These are phyloP conservation scores for Aristolochia californica DNA, from an alignment of 164 flowering plant genomes.

Conservation along the genomic window DNA sequence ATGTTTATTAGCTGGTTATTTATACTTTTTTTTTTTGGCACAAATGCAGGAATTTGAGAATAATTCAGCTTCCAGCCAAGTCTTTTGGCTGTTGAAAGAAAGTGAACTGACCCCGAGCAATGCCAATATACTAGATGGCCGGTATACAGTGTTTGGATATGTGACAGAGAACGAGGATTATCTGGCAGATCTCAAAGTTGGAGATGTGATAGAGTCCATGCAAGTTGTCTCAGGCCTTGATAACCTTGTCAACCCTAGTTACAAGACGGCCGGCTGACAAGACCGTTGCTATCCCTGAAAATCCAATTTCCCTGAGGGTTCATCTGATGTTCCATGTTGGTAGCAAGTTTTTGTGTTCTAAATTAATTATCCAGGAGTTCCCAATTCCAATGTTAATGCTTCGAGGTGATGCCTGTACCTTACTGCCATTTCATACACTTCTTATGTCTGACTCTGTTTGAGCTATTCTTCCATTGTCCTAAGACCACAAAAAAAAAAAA, in stretches of 20 bases:
- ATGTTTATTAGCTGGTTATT: not conserved
- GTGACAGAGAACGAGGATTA: constrained; percentile 75
- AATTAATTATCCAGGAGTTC: too few relatives aligned
- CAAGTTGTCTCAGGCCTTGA: constrained; percentile 90
- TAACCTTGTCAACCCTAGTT: constrained; percentile 84
- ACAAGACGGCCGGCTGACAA: constrained; percentile 70
- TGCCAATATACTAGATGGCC: constrained; percentile 89
- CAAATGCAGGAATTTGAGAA: constrained; percentile 71
- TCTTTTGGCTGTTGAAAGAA: constrained; percentile 95
- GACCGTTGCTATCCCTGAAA: not conserved
- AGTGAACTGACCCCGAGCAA: constrained; percentile 96
- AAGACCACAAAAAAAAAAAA: too few relatives aligned
- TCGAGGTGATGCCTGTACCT: too few relatives aligned
- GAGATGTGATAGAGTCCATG: constrained; percentile 89
- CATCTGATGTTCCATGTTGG: not conserved
- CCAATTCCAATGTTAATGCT: too few relatives aligned
- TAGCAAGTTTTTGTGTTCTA: not conserved
- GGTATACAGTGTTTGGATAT: constrained; percentile 92
- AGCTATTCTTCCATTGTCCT: too few relatives aligned
- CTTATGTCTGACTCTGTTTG: too few relatives aligned
- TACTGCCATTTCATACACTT: too few relatives aligned
- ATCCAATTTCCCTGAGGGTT: too few relatives aligned
- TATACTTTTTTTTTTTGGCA: not conserved
- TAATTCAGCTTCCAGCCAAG: constrained; percentile 87
- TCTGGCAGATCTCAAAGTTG: constrained; percentile 92